Conservation (phyloP, 495 filamentous ascomycete genomes). For the Aspergillus leporis region DNA sequence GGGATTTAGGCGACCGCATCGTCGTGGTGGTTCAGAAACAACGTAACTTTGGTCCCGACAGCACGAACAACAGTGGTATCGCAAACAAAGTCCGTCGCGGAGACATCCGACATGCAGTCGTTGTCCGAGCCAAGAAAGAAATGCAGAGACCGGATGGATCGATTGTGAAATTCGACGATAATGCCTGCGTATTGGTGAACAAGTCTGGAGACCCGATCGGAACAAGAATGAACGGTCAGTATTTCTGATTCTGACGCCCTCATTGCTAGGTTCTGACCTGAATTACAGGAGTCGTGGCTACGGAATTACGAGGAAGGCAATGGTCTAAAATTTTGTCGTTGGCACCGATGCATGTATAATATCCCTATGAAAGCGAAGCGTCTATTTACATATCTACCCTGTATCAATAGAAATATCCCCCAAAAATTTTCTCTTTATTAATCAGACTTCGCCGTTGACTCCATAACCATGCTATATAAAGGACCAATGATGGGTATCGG, state of each 20-base stretch:
- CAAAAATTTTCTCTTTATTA: constrained; percentile 16
- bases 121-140: constrained; percentile 88
- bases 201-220: constrained; percentile 96
- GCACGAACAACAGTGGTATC: constrained; percentile 54
- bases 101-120: constrained; percentile 94
- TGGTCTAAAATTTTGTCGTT: constrained; percentile 98
- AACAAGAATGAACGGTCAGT: constrained; percentile 80
- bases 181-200: constrained; percentile 96
- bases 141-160: constrained; percentile 84
- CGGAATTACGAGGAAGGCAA: constrained; percentile 81
- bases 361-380: constrained; percentile 36
- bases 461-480: constrained; percentile 28
- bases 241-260: not conserved
- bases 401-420: constrained; percentile 33
- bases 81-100: constrained; percentile 93
- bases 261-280: constrained; percentile 25
- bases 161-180: constrained; percentile 92
- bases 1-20: constrained; percentile 80
- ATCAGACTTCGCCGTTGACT: constrained; percentile 24
- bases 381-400: constrained; percentile 33
- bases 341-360: constrained; percentile 88
- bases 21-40: constrained; percentile 98
- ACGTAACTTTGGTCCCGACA: constrained; percentile 70
- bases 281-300: constrained; percentile 72
- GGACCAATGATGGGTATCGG: constrained; percentile 39